Percentiles rank a stretch among this genome's conserved stretches.
Conservation (phyloP, 225 moss, liverwort and hornwort genomes). For the Thuidium tamariscinum region DNA sequence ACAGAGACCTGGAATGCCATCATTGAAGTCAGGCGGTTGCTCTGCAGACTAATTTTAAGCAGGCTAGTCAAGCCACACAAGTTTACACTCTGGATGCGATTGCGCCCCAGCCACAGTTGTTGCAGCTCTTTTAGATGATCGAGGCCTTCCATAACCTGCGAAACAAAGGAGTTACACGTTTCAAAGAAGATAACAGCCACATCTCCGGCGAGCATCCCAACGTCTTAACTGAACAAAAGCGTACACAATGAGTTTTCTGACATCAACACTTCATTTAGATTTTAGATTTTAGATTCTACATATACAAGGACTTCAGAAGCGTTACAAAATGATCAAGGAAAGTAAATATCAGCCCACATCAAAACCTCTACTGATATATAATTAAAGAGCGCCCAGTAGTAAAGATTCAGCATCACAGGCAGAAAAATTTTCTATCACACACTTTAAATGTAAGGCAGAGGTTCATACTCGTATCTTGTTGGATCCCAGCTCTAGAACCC, state of each 20-base stretch:
- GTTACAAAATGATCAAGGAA: neutral
- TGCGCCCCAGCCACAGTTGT: constrained; percentile 89
- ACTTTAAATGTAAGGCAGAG: neutral
- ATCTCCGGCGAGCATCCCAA: neutral
- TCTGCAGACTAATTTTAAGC: constrained; percentile 75
- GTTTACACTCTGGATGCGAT: constrained; percentile 65
- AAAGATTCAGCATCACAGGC: neutral
- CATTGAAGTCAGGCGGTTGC: constrained; percentile 92
- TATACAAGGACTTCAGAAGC: neutral
- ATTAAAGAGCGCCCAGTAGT: neutral
- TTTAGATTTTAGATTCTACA: neutral
- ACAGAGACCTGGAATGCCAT: constrained; percentile 48
- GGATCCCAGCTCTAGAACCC: constrained; percentile 76
- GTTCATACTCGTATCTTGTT: constrained; percentile 65
- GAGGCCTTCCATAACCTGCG: constrained; percentile 72
- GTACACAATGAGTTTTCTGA: neutral
- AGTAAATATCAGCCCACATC: neutral
- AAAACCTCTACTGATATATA: neutral
- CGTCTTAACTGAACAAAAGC: neutral
- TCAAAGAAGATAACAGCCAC: neutral
- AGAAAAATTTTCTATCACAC: neutral
- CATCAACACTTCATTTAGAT: neutral
- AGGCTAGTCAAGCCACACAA: constrained; percentile 71
- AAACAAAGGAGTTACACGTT: neutral
- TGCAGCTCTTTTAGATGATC: constrained; percentile 52